Evolutionary conservation across 2,329 filamentous ascomycete genomes (phyloP).

Genomic region (Penicillium sp.): DNA sequence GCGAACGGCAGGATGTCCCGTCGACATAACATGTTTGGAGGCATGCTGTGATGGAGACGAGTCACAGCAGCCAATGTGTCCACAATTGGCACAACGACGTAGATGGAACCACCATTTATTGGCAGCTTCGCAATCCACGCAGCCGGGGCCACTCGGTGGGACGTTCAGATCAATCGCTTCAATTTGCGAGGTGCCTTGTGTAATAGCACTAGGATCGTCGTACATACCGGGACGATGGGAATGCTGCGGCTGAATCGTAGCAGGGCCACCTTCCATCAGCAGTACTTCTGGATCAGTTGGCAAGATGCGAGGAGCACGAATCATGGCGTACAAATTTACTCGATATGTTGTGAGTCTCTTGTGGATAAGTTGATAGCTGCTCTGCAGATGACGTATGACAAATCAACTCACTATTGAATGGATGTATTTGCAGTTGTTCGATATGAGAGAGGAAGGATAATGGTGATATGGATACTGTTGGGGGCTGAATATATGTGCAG

Average conservation of each 20-base stretch:
- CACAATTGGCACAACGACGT: slow-evolving; percentile 4
- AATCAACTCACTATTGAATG: no score
- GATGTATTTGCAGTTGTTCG: no score
- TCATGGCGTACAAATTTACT: no score
- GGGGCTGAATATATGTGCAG: no score
- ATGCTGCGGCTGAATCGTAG: not conserved
- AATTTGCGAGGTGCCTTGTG: slow-evolving; percentile 2
- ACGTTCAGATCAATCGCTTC: slow-evolving; percentile 1
- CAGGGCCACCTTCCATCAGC: not conserved
- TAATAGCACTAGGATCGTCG: slow-evolving; percentile 2
- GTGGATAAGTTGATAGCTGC: no score
- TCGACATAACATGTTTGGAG: not conserved
- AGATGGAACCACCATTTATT: slow-evolving; percentile 4
- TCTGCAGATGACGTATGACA: no score
- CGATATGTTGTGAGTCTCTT: no score
- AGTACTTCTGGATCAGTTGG: not conserved
- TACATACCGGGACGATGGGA: slow-evolving; percentile 1
- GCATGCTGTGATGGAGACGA: slow-evolving; percentile 1
- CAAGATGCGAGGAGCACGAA: no score
- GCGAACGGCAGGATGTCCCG: slow-evolving; percentile 1
- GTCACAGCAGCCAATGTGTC: slow-evolving; percentile 3
- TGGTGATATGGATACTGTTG: no score
- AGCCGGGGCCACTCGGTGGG: slow-evolving; percentile 1
- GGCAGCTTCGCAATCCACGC: slow-evolving; percentile 1
- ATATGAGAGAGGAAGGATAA: no score